Evolutionary conservation across 129 eudicot species (phyloP), one percentile per base, ranked within the genome.

Genomic region (Tanacetum coccineum): DNA sequence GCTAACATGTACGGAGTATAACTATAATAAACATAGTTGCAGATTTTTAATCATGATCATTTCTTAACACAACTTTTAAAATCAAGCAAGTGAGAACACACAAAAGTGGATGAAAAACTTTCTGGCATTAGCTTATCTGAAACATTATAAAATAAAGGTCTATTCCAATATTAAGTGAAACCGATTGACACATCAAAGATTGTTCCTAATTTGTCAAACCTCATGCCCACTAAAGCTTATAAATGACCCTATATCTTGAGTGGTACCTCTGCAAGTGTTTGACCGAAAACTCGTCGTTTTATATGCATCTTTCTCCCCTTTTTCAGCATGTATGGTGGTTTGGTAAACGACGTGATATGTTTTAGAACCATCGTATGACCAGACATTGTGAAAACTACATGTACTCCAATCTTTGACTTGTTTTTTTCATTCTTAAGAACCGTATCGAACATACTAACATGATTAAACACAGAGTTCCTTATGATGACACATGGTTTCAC

Each of bases 211-310:
- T 20, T 54, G 60, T 54, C 60, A 54, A 54, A 54, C 25, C 2
- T 54, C n/a, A 20, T 54, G 60, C 28, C 60, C 60, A 22, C 60
- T 54, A 54, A 20, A 54, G 60, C 21, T 54, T 18, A 54, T 26
- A 9, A 54, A 54, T 36, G 25, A 18, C 59, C 18, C 25, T 52
- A 15, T 52, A 17, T 52, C 26, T 32, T 15, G 59, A 53, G 59
- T 53, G 59, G 8, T 53, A 7, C 13, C 19, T 9, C 26, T 18
- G 9, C 21, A 25, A 55, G 25, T 7, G 7, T 20, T 10, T 9
- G 60, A 55, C 11, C 8, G 32, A 55, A 18, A 55, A 55, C n/a
- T 55, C 25, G 60, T 55, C 32, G 60, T 55, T 19, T 18, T 20
- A 54, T 54, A 20, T 55, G 28, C 13, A 55, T 36, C 42, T 36